These are phyloP conservation scores for Nannochloropsis salina DNA, from an alignment of 108 stramenopile species.

Conservation along the genomic window DNA sequence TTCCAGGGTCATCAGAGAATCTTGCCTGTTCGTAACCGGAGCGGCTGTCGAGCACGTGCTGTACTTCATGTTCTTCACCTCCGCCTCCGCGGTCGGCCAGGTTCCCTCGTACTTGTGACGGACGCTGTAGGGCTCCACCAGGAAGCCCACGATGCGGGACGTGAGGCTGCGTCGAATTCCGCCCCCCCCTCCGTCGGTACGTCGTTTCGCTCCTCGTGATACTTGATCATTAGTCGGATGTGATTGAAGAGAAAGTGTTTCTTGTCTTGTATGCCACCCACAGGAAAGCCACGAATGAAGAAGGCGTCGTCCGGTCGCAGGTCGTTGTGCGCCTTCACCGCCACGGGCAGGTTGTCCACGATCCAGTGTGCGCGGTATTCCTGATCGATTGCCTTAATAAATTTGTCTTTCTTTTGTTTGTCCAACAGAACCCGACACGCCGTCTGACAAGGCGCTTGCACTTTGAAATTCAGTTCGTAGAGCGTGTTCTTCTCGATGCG, in stretches of 20 bases:
- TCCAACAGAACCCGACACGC: neutral
- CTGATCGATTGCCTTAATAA: slow-evolving; percentile 79
- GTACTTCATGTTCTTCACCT: slow-evolving; percentile 22
- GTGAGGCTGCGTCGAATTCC: slow-evolving; percentile 52
- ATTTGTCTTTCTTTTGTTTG: slow-evolving; percentile 29
- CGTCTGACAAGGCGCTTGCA: neutral
- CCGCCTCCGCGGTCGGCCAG: slow-evolving; percentile 35
- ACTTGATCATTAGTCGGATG: slow-evolving; percentile 51
- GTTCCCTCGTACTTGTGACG: slow-evolving; percentile 54
- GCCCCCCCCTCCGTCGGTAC: slow-evolving; percentile 27
- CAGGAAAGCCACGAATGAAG: slow-evolving; percentile 70
- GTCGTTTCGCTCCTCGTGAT: slow-evolving; percentile 46
- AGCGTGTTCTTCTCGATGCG: slow-evolving; percentile 50
- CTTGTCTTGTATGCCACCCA: slow-evolving; percentile 60
- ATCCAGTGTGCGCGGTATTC: slow-evolving; percentile 97
- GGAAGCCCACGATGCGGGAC: slow-evolving; percentile 82
- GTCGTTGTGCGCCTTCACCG: slow-evolving; percentile 63
- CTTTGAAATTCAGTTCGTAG: neutral
- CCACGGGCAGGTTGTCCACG: slow-evolving; percentile 90
- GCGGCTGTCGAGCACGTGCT: neutral
- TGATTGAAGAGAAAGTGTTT: slow-evolving; percentile 44
- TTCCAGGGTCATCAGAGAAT: neutral
- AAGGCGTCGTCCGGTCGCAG: neutral
- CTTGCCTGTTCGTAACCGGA: neutral
- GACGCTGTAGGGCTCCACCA: slow-evolving; percentile 72